A percentile compares a stretch with the other conserved stretches of the same genome.
Conservation (phyloP, 2,329 filamentous ascomycete genomes). For the Monilinia polystroma region DNA sequence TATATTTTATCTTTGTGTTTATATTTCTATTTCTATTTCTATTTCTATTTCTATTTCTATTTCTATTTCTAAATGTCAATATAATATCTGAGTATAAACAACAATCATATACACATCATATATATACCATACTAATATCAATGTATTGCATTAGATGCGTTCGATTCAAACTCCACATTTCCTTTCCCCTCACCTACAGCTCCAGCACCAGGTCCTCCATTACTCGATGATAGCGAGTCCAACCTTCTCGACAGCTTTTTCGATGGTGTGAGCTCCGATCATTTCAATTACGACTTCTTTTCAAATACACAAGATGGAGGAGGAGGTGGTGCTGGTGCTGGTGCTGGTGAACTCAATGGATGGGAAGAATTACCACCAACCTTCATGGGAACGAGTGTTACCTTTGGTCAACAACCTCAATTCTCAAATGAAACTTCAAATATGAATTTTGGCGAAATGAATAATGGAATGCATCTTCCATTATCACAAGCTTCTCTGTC, state of each 20-base stretch:
- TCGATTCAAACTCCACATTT: conserved; percentile 46
- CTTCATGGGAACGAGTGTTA: conserved; percentile 65
- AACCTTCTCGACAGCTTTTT: conserved; percentile 60
- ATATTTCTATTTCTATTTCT: no score
- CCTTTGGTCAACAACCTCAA: conserved; percentile 52
- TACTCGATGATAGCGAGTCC: conserved; percentile 62
- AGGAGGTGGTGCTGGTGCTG: conserved; percentile 44
- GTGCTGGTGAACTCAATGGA: conserved; percentile 29
- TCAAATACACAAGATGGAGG: conserved; percentile 46
- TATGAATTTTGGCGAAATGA: conserved; percentile 31
- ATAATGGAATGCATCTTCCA: conserved; percentile 25
- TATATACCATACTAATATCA: background rate
- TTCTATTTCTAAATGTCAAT: no score
- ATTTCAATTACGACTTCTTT: conserved; percentile 51
- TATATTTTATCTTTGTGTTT: background rate
- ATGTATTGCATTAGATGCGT: conserved; percentile 43
- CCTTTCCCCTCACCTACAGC: conserved; percentile 57
- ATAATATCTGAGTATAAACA: no score
- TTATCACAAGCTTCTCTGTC: conserved; percentile 22
- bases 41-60: no score
- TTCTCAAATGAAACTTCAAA: conserved; percentile 28
- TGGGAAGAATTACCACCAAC: conserved; percentile 62
- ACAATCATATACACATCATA: no score
- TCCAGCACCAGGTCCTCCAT: conserved; percentile 61
- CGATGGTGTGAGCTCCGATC: conserved; percentile 52